Evolutionary conservation across 805 yeast genomes (phyloP).

Genomic region (Lachancea lanzarotensis): DNA sequence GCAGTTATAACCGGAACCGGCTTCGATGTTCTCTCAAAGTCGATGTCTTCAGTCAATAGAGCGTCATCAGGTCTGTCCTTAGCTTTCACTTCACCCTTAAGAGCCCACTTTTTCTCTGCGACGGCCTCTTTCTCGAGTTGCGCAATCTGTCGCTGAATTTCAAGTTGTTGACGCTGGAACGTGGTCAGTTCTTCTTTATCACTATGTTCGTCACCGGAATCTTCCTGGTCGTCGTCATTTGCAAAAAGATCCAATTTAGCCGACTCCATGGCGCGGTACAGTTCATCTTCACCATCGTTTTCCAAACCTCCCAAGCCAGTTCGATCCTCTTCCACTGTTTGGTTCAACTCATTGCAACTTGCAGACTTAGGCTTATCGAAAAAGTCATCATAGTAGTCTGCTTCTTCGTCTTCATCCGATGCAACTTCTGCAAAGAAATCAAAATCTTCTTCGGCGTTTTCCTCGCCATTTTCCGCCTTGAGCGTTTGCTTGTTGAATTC

Average conservation of each 20-base stretch:
- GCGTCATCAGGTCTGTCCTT: constrained; percentile 81
- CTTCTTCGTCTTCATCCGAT: constrained; percentile 49
- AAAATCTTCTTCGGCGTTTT: constrained; percentile 37
- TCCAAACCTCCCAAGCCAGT: constrained; percentile 7
- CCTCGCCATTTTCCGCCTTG: constrained; percentile 40
- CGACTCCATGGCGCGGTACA: constrained; percentile 18
- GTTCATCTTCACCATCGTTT: constrained; percentile 27
- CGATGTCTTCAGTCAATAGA: constrained; percentile 70
- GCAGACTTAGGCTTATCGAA: constrained; percentile 39
- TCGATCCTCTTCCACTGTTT: constrained; percentile 12
- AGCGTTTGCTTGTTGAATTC: constrained; percentile 73
- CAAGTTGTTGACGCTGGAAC: constrained; percentile 75
- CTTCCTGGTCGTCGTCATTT: constrained; percentile 34
- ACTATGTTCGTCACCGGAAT: constrained; percentile 20
- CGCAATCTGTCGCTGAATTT: constrained; percentile 69
- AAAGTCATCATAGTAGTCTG: constrained; percentile 59
- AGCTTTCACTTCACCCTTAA: constrained; percentile 86
- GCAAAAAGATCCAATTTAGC: constrained; percentile 61
- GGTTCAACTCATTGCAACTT: constrained; percentile 8
- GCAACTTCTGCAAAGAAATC: constrained; percentile 48
- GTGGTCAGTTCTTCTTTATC: constrained; percentile 44
- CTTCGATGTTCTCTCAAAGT: constrained; percentile 88
- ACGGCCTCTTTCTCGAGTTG: constrained; percentile 79
- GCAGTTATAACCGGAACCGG: constrained; percentile 94
- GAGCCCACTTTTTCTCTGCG: constrained; percentile 87